Conservation (phyloP, 2,329 filamentous ascomycete species). For the Domatiomyces globalis region DNA sequence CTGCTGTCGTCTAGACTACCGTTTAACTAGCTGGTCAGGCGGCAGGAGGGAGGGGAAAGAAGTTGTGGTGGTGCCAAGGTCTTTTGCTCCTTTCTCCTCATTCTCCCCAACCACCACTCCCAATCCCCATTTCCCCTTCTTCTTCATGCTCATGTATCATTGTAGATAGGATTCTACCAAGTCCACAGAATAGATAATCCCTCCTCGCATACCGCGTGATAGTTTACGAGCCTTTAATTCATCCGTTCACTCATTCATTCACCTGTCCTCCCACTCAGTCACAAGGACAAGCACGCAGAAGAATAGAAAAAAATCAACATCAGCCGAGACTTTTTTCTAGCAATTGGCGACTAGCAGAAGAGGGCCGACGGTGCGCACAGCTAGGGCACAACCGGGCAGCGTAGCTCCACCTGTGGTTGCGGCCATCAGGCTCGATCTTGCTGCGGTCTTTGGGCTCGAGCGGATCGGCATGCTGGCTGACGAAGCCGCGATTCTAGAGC, state of each 20-base stretch:
- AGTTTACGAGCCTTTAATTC: background rate
- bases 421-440: background rate
- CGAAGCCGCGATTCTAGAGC: constrained; percentile 7
- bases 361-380: background rate
- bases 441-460: background rate
- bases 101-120: no score
- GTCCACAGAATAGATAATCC: background rate
- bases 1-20: no score
- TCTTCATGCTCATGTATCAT: background rate
- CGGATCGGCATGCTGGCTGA: background rate
- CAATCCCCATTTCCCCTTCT: background rate
- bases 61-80: background rate
- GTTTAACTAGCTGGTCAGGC: no score
- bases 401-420: background rate
- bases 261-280: no score
- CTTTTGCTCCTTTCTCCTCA: background rate
- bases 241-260: background rate
- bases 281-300: background rate
- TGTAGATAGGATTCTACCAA: background rate
- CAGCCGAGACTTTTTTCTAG: background rate
- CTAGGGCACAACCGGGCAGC: background rate
- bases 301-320: background rate
- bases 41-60: no score
- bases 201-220: background rate
- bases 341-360: background rate